Base-by-base conservation (phyloP, 306 rosid genomes). In the Rosa lucieae region DNA sequence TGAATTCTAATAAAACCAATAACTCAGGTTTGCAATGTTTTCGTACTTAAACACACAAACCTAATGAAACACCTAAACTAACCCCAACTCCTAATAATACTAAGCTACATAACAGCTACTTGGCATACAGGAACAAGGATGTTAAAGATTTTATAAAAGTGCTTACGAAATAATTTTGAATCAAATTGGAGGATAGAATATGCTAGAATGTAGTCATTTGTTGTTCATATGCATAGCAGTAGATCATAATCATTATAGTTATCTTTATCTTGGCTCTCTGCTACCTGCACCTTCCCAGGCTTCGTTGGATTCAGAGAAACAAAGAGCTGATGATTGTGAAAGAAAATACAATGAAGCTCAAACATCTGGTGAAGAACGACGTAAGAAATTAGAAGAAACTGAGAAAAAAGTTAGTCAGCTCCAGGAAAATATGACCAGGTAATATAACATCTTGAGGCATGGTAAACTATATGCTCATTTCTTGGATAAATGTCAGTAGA, bases 381-480 rank as follows among this genome's bases (percentile, higher is more conserved):
- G 70, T 58, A 83, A 83, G 78, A 89, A 85, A 63, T 83, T 92
- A 72, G 94, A 89, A 85, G 98, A 91, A 66, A 77, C 93, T 8
- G 94, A 93, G 80, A 89, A 91, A 84, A 93, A 89, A 85, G 86
- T 40, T 80, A 89, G 77, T 74, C 94, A 81, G 82, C 92, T 93
- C 75, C 96, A 91, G 78, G 97, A 93, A 88, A 83, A 91, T 73
- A 70, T 91, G 81, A 84, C 89, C 86, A 88, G 96, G 97, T 93
- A 89, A 80, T 74, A 74, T 59, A 74, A 80, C 79, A 80, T 40
- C 44, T 58, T 39, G 67, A 73, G 84, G 84, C 78, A 80, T 43
- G 71, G 68, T 18, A 42, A 51, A 6, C 66, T 23, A 68, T 26
- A 53, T 40, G 67, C 55, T 1, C 55, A 61, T 61, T 42, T 47